Base-by-base conservation (phyloP, 179 eudicot genomes). In the Carnegiea gigantea region DNA sequence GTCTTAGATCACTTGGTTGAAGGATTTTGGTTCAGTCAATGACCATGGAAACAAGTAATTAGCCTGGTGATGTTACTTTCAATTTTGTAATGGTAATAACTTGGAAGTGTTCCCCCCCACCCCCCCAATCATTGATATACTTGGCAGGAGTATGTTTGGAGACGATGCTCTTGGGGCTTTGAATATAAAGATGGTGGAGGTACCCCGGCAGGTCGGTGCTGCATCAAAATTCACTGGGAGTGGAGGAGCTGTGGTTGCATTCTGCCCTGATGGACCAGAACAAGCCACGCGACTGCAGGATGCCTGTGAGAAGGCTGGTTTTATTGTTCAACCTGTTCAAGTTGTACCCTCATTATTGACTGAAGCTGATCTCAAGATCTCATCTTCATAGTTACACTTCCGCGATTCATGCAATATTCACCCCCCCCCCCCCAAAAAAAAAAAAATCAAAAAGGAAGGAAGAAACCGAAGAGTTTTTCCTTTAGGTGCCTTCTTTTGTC, bases 201-300 rank as follows among this genome's bases (percentile, higher is more conserved):
- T 89, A 30, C 93, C 96, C 7, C 86, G 97, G 54, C 78, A 91
- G 28, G 91, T 93, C 6, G 99, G 99, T 28, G 99, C 98, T 76
- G 98, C 99, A 11, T 88, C 97, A 75, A 96, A 96, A 78, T 96
- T 96, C 73, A 96, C 99, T 0, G 99, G 99, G 1, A 96, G 99
- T 68, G 99, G 99, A 17, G 99, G 99, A 40, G 99, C 99, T 17
- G 97, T 93, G 65, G 96, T 96, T 68, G 97, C 79, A 9, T 93
- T 87, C 80, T 96, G 99, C 81, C 97, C 93, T 1, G 84, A 88
- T 33, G 99, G 98, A 75, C 62, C 89, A n/a, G 79, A 85, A 65
- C 97, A 94, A 88, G 91, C 85, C 43, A 82, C 88, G 79, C 92
- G 73, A 76, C 84, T 96, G 44, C 91, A 89, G 82, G 93, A 92